Base-by-base conservation (phyloP, 805 yeast species). In the Lipomyces anomalus region DNA sequence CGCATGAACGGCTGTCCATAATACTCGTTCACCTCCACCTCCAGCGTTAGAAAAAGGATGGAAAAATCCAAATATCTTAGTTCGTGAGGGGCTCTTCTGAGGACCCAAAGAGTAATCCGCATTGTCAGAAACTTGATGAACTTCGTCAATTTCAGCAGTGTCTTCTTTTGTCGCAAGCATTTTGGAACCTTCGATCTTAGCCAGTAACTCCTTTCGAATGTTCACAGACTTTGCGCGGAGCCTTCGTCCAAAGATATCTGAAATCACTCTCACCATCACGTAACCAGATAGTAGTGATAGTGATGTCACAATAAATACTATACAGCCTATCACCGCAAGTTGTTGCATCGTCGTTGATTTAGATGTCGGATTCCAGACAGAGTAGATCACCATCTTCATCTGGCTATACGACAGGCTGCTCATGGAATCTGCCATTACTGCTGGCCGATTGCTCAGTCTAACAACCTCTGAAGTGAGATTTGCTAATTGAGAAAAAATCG, bases 11-110 rank as follows among this genome's bases (percentile, higher is more conserved):
- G 96, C 95, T 44, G 85, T 88, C 98, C 98, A 92, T 34, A 92
- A 69, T 0, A 92, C 98, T 46, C 90, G 77, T 62, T 92, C 99
- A 21, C 99, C 99, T 24, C 99, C 99, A 17, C 99, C 99, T 38
- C 95, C 95, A 33, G 95, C 94, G 61, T 84, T 85, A 53, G 96
- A 57, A 38, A 82, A 84, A 0, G 98, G 98, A 66, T 92, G 99
- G 69, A 92, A 88, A 59, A 84, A 89, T 4, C 97, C 99, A 61
- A 70, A 82, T 7, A 86, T 63, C 6, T 71, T 55, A 34, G 50
- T 40, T 22, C 51, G 22, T n/a, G 20, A 18, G 11, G 13, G 32
- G 16, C 32, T 28, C 32, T 28, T 28, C 16, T 28, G n/a, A n/a
- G 32, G 32, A 13, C 32, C 32, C 13, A 13, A 13, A 13, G 32